These are phyloP conservation scores for Neofusicoccum umdonicola DNA, from an alignment of 2,329 filamentous ascomycete species.

Conservation along the genomic window DNA sequence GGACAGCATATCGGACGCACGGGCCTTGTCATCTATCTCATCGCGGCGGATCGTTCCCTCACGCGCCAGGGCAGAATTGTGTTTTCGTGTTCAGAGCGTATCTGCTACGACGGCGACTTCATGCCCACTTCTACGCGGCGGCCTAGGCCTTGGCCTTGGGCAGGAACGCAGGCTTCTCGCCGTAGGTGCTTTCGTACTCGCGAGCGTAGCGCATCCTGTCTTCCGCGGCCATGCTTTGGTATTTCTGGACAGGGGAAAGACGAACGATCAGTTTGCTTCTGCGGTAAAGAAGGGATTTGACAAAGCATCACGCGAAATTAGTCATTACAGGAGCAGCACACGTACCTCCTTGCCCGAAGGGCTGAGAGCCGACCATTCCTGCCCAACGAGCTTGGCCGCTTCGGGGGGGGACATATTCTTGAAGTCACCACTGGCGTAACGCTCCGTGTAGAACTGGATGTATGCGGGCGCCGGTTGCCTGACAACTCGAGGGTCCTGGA, in stretches of 20 bases:
- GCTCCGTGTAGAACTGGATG: constrained; percentile 46
- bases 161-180: constrained; percentile 3
- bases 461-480: constrained; percentile 44
- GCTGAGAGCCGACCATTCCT: constrained; percentile 51
- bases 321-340: background rate
- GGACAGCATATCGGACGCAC: background rate
- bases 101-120: background rate
- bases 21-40: background rate
- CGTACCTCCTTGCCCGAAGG: constrained; percentile 49
- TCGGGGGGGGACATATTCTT: constrained; percentile 45
- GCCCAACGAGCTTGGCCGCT: constrained; percentile 36
- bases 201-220: constrained; percentile 27
- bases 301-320: background rate
- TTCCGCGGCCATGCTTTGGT: constrained; percentile 26
- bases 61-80: background rate
- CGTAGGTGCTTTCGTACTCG: constrained; percentile 33
- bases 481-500: constrained; percentile 56
- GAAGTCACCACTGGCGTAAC: constrained; percentile 50
- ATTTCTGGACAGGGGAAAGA: constrained; percentile 24
- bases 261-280: constrained; percentile 22
- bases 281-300: background rate
- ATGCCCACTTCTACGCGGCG: background rate
- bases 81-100: background rate
- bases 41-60: background rate
- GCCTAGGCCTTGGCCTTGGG: background rate